Base-by-base conservation (phyloP, 495 filamentous ascomycete genomes). In the Glutinoglossum americanum region DNA sequence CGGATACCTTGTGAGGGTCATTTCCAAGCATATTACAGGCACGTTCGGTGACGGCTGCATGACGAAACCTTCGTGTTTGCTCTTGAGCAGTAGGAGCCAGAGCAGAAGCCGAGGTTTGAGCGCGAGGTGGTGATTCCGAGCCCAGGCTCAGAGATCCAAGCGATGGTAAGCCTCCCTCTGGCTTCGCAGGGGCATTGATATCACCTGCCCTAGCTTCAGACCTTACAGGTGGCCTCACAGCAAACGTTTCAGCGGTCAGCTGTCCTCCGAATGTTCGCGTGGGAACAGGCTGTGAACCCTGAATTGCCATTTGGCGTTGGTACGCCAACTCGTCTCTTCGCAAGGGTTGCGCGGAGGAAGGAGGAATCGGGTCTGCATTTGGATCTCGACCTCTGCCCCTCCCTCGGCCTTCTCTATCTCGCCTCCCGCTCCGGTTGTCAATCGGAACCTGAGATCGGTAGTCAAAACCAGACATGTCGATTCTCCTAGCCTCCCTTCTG, bases 221-320 rank as follows among this genome's bases (percentile, higher is more conserved):
- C 15, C 72, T 71, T 33, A 26, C 23, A 30, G 33, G 54, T 10
- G 74, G 70, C 54, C 76, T 65, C 35, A 69, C 66, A 19, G 75
- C 71, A 54, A 70, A 71, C 4, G 75, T 70, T 25, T 77, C 73
- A 8, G 71, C 73, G 9, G 72, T 69, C 51, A 94, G 73, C 65
- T 86, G 81, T 1, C 85, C 86, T 23, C 89, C 87, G 69, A 94
- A 95, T 13, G 79, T 87, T 27, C 87, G 77, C 10, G 77, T 78
- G 2, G 86, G 76, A 6, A 83, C 78, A 0, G 87, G 83, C 64
- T 92, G 90, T 0, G 85, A 80, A 60, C 79, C 88, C 61, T 89
- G 87, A 44, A 98, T 84, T 3, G 88, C 90, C 78, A 94, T 81
- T 60, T 94, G 87, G 47, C 93, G 75, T 63, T 96, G 89, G 65